Evolutionary conservation across 345 rosid genomes (phyloP), one percentile per base, ranked within the genome.

Genomic region (Pistacia integerrima): DNA sequence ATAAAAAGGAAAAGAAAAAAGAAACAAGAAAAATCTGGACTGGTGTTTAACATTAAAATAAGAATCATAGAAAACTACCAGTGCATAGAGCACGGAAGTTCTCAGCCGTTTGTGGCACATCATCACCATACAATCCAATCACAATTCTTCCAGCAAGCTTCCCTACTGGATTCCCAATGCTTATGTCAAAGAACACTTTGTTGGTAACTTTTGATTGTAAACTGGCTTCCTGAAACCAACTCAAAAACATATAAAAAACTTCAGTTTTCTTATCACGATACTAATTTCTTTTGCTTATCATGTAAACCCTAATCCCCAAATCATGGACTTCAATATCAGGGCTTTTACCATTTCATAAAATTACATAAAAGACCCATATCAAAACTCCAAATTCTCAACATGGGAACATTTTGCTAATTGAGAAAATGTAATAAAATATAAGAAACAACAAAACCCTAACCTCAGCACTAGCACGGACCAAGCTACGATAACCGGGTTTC

Each of bases 81-180:
- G 99, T 91, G 86, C 99, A 97, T 35, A 97, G 73, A 70, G 99
- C 97, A 46, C 97, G 97, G 79, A 97, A 97, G 77, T 97, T 97
- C 85, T 97, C 99, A 2, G 85, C 93, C 2, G 98, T 97, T 74
- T 92, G 93, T 1, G 99, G 98, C 68, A 94, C 98, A 82, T 97
- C 98, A 69, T 92, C 99, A 58, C 99, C 97, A 49, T 75, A 97
- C 79, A 97, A 81, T 72, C 99, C 99, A 80, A 97, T 90, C 18
- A 92, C 97, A 78, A 97, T 83, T 83, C 97, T 90, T 70, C 98
- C 97, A 20, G 81, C 97, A 66, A 90, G 88, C 82, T 91, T 97
- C 17, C 97, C 97, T 18, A 89, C 94, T 5, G 98, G 97, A 65
- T 94, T 91, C 44, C 99, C 99, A 77, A 97, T 89, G 81, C 97